phyloP scores from a whole-genome alignment of 2,329 filamentous ascomycete genomes.

The Trichoderma sp. region DNA sequence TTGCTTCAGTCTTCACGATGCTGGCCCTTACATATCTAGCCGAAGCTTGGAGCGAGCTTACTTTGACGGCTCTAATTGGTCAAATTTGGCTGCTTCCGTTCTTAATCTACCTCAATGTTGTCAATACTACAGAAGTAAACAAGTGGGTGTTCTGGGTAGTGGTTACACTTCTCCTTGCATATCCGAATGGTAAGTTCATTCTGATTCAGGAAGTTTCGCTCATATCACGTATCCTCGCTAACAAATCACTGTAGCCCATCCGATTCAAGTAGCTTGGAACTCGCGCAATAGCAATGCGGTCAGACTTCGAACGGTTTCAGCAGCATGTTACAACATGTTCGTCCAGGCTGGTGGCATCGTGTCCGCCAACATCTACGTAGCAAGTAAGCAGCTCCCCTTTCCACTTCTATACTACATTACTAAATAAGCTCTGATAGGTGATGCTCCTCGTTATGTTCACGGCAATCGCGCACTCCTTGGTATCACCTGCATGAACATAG shows the following conservation, averaged over 20 bases:
- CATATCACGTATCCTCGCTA: not conserved
- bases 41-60: constrained; percentile 16
- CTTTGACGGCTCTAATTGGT: constrained; percentile 40
- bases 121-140: constrained; percentile 28
- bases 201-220: no score
- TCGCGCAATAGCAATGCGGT: constrained; percentile 62
- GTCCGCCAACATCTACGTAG: constrained; percentile 42
- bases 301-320: constrained; percentile 59
- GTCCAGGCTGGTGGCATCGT: constrained; percentile 46
- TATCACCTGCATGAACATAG: constrained; percentile 47
- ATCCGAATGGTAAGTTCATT: constrained; percentile 39
- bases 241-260: constrained; percentile 33
- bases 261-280: constrained; percentile 55
- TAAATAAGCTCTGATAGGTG: constrained; percentile 37
- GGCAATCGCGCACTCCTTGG: constrained; percentile 51
- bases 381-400: constrained; percentile 27
- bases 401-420: not conserved
- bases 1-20: constrained; percentile 17
- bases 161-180: constrained; percentile 35
- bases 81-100: constrained; percentile 54
- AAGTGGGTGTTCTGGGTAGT: constrained; percentile 37
- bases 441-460: constrained; percentile 50
- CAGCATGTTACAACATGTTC: constrained; percentile 60
- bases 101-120: constrained; percentile 45
- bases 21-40: constrained; percentile 22